phyloP scores from a whole-genome alignment of 2,329 filamentous ascomycete species.

The Aspergillus melleus region DNA sequence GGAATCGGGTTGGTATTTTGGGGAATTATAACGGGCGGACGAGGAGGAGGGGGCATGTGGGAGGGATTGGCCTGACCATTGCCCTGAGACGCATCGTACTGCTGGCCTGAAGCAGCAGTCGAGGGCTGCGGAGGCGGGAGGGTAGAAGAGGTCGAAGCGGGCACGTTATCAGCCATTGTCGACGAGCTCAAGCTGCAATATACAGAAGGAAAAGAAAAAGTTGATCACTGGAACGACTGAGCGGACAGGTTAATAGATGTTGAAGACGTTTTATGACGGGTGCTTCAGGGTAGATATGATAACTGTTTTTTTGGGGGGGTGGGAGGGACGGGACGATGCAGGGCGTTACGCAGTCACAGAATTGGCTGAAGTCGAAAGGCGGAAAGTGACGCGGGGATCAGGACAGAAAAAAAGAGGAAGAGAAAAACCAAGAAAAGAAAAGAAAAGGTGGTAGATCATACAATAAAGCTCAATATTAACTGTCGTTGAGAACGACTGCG shows the following conservation, averaged over 20 bases:
- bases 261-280: slow-evolving; percentile 12
- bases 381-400: slow-evolving; percentile 27
- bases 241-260: slow-evolving; percentile 23
- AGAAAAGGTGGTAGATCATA: slow-evolving; percentile 19
- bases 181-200: slow-evolving; percentile 21
- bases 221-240: slow-evolving; percentile 20
- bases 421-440: slow-evolving; percentile 17
- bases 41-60: slow-evolving; percentile 86
- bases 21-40: slow-evolving; percentile 81
- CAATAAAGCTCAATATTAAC: slow-evolving; percentile 9
- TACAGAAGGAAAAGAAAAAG: slow-evolving; percentile 16
- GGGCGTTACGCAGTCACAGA: slow-evolving; percentile 27
- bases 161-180: slow-evolving; percentile 76
- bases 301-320: slow-evolving; percentile 12
- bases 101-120: slow-evolving; percentile 67
- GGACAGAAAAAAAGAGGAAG: slow-evolving; percentile 20
- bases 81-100: slow-evolving; percentile 70
- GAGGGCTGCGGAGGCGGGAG: slow-evolving; percentile 68
- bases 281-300: slow-evolving; percentile 16
- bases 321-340: slow-evolving; percentile 25
- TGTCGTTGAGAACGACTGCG: background rate
- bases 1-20: slow-evolving; percentile 96
- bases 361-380: slow-evolving; percentile 23
- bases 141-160: slow-evolving; percentile 64
- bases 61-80: slow-evolving; percentile 67